Conservation (phyloP, 805 yeast genomes). For the Millerozyma miso region DNA sequence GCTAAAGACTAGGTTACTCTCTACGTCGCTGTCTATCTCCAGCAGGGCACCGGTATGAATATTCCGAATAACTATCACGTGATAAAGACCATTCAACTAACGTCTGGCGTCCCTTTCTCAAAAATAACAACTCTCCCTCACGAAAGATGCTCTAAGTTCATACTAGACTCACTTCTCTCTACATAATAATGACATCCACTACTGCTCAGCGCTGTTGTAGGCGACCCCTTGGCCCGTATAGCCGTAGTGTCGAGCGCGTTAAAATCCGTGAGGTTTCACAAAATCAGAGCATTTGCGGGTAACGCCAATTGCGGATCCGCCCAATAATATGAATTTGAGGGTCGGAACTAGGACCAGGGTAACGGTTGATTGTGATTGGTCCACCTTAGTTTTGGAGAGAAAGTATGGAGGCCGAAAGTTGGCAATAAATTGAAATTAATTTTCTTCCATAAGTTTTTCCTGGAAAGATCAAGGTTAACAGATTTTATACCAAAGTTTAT, state of each 20-base stretch:
- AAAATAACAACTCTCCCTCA: no score
- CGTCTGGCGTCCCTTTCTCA: no score
- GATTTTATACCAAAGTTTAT: slow-evolving; percentile 16
- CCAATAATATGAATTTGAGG: slow-evolving; percentile 17
- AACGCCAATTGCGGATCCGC: slow-evolving; percentile 8
- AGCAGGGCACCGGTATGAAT: neutral
- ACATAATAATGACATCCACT: neutral
- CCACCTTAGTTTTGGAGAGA: slow-evolving; percentile 1
- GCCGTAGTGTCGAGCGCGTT: neutral
- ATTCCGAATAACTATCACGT: no score
- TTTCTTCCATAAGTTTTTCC: neutral
- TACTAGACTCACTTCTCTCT: neutral
- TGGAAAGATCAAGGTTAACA: slow-evolving; percentile 8
- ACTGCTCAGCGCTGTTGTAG: neutral
- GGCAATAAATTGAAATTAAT: slow-evolving; percentile 1
- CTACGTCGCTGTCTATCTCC: neutral
- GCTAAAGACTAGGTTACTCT: neutral
- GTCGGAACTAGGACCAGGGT: slow-evolving; percentile 12
- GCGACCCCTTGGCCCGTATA: neutral
- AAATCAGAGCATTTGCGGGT: slow-evolving; percentile 5
- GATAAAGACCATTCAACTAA: no score
- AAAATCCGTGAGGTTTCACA: neutral
- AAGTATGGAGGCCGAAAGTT: slow-evolving; percentile 1
- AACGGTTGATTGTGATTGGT: slow-evolving; percentile 21
- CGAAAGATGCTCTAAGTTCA: no score